Evolutionary conservation across 2,329 filamentous ascomycete species (phyloP).

Genomic region (Diaporthe aspalathi): DNA sequence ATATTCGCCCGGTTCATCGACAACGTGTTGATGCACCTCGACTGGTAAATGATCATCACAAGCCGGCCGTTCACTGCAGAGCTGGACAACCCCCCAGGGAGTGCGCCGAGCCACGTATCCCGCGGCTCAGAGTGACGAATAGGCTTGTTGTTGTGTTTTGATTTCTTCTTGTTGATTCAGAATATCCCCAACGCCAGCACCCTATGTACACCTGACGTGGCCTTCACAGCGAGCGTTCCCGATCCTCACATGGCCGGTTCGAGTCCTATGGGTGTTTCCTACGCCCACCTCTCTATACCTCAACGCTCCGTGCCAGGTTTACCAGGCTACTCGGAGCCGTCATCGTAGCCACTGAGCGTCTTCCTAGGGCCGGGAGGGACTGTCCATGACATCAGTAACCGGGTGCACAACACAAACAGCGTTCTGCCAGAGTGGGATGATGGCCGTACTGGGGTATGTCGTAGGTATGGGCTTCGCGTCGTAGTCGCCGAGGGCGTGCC

Average conservation of each 20-base stretch:
- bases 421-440: neutral
- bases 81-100: no score
- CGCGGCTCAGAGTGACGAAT: neutral
- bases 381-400: conserved; percentile 45
- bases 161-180: conserved; percentile 8
- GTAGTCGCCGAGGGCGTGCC: conserved; percentile 78
- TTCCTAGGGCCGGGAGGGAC: conserved; percentile 71
- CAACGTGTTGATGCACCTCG: neutral
- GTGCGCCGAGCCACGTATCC: neutral
- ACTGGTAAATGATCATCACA: neutral
- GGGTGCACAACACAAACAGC: neutral
- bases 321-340: conserved; percentile 52
- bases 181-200: conserved; percentile 41
- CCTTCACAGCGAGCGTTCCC: neutral
- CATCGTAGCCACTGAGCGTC: conserved; percentile 70
- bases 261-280: conserved; percentile 2
- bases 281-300: conserved; percentile 14
- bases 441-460: conserved; percentile 90
- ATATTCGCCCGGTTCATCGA: neutral
- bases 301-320: neutral
- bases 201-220: conserved; percentile 43
- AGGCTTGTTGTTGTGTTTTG: neutral
- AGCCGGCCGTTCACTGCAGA: neutral
- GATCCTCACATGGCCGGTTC: neutral
- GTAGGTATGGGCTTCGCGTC: conserved; percentile 79